Percentiles rank a stretch among this genome's conserved stretches.
phyloP scores from a whole-genome alignment of 495 filamentous ascomycete genomes.

The Podospora australis region DNA sequence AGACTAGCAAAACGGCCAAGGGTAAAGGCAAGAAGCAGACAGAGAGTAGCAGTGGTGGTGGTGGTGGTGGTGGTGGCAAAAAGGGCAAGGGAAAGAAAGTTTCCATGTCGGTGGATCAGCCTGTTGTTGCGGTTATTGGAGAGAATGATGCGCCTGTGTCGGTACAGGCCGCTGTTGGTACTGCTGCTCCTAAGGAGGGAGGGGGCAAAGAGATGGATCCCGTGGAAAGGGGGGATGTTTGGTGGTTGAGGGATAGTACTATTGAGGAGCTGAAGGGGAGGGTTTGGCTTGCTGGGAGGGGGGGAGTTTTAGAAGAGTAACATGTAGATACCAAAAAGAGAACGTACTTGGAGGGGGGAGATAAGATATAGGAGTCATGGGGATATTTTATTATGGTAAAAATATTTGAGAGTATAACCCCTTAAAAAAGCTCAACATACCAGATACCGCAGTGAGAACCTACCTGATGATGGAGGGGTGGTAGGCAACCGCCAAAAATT shows the following conservation, averaged over 20 bases:
- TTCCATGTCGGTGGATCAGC: conserved; percentile 8
- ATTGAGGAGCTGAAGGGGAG: conserved; percentile 51
- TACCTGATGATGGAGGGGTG: too few relatives aligned
- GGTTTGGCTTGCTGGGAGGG: conserved; percentile 45
- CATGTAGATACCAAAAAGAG: too few relatives aligned
- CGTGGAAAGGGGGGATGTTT: conserved; percentile 21
- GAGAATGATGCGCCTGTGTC: conserved; percentile 1
- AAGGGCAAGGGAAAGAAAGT: conserved; percentile 23
- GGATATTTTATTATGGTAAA: too few relatives aligned
- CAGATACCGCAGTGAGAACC: too few relatives aligned
- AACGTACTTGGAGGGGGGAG: too few relatives aligned
- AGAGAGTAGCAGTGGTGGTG: conserved; percentile 18
- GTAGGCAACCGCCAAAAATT: too few relatives aligned
- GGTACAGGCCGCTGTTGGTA: too few relatives aligned
- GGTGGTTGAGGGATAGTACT: conserved; percentile 46
- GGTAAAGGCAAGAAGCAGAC: conserved; percentile 2
- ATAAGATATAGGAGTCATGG: too few relatives aligned
- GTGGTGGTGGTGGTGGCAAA: conserved; percentile 25
- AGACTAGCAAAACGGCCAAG: background rate
- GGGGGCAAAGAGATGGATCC: conserved; percentile 8
- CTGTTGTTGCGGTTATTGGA: conserved; percentile 1
- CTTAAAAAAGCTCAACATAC: too few relatives aligned
- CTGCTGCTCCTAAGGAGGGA: too few relatives aligned
- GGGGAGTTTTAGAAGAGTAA: too few relatives aligned
- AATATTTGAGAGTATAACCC: too few relatives aligned